Base-by-base conservation (phyloP, 306 rosid species). In the Pterocarpus macrocarpus region DNA sequence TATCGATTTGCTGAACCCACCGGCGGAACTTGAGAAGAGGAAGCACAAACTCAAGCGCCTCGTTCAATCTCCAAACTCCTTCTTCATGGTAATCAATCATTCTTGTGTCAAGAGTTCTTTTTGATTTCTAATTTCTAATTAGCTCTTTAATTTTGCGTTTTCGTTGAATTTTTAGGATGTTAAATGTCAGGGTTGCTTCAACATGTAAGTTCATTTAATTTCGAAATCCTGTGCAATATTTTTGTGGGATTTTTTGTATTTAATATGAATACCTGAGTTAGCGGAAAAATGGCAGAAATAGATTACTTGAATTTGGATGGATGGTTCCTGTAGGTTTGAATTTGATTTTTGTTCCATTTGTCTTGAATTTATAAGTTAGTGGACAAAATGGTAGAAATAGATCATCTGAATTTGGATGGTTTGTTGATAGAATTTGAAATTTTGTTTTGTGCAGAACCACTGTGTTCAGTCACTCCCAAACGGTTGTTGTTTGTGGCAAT, bases 41-140 rank as follows among this genome's bases (percentile, higher is more conserved):
- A 82, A 75, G 77, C 85, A 82, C 66, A 82, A 82, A 17, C 85
- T 82, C 45, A 82, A 82, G 35, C 81, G 85, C 3, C 81, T 82
- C 1, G 81, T 82, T 4, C 85, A 68, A 14, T 82, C 85, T 3
- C 85, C 85, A 1, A 82, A 82, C 28, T 82, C 85, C 0, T 86
- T 87, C 81, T 85, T 87, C 91, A 92, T 84, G 77, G 94, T 88
- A 79, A 79, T 81, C 9, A 4, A 13, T 7, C 43, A 13, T 14
- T 9, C 57, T 64, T 49, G 12, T 30, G 43, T 14, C 43, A 5
- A 8, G 3, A 43, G 39, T 1, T 3, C 12, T 2, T 15, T 35
- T 6, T 5, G 4, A 7, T 35, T 32, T 14, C 7, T 9, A 5
- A 38, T 30, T 47, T 17, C 47, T 0, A 11, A 35, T 41, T 56